phyloP scores from a whole-genome alignment of 148 eudicot genomes.

The Rhododendron ferrugineum region DNA sequence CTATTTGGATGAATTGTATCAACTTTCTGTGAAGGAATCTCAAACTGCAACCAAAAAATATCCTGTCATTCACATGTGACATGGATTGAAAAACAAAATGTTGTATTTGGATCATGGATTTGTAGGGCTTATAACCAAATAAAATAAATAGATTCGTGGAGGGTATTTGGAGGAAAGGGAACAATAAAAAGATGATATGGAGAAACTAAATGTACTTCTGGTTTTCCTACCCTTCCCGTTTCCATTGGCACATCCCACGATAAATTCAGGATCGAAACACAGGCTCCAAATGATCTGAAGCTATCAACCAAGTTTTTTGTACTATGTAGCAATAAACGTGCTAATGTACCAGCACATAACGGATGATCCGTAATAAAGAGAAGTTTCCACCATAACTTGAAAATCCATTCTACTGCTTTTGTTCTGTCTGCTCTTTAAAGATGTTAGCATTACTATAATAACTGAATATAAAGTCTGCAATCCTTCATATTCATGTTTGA shows the following conservation, averaged over 20 bases:
- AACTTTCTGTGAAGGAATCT: conserved; percentile 59
- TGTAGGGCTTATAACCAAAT: neutral
- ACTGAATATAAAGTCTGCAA: neutral
- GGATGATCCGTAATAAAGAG: neutral
- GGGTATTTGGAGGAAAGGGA: neutral
- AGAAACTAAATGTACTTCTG: neutral
- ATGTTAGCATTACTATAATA: no score
- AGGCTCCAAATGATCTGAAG: neutral
- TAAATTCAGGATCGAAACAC: neutral
- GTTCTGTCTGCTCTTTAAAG: neutral
- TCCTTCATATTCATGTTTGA: neutral
- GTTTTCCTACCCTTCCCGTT: neutral
- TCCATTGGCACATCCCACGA: neutral
- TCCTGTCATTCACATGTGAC: neutral
- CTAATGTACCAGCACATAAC: neutral
- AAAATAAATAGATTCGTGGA: neutral
- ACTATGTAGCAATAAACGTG: neutral
- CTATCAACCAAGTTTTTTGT: neutral
- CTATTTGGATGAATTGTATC: conserved; percentile 71
- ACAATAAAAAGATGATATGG: neutral
- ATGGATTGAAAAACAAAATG: neutral
- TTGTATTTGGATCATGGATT: neutral
- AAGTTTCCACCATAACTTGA: neutral
- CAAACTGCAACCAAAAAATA: conserved; percentile 53
- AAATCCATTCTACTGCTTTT: neutral